Base-by-base conservation (phyloP, 352 stramenopile species). In the Pythium myriotylum region DNA sequence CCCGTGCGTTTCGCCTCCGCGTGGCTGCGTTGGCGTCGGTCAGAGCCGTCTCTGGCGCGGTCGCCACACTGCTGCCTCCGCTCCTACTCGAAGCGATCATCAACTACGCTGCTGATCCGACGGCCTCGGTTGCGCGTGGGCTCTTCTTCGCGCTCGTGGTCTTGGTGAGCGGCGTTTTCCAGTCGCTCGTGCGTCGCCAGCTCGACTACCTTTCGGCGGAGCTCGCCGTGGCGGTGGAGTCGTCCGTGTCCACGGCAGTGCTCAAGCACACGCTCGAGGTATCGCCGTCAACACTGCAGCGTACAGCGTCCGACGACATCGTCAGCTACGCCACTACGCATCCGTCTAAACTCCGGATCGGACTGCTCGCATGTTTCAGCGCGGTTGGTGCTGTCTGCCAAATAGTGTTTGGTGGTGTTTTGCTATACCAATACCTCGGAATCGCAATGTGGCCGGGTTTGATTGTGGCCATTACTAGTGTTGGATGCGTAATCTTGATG, bases 301-400 rank as follows among this genome's bases (percentile, higher is more conserved):
- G 86, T 54, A 74, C 69, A 29, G 87, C 79, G 24, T 76, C 89
- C 14, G 96, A 95, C 33, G 90, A 98, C 74, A 98, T 99, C 63
- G 94, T 92, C 6, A 98, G 98, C 65, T 81, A 98, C 20, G 97
- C 98, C 75, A 96, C 91, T 6, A 97, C 98, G 60, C 96, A 99
- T 72, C 91, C 94, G 6, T 77, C 97, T 69, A 79, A 89, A 6
- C 75, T 99, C 32, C 94, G 98, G 60, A 86, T 98, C 41, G 58
- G 58, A 45, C 16, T 66, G 4, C 22, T 59, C 8, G 45, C 42
- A 23, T n/a, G 59, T 9, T 48, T 47, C 20, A 27, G 13, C 33
- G 13, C 43, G 13, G 0, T 48, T 17, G 58, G 58, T 17, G 84
- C 89, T 6, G 54, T 73, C 3, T 84, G 86, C 59, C 83, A 91